Evolutionary conservation across 306 rosid species (phyloP), one percentile per base, ranked within the genome.

Genomic region (Hippophae gyantsensis): DNA sequence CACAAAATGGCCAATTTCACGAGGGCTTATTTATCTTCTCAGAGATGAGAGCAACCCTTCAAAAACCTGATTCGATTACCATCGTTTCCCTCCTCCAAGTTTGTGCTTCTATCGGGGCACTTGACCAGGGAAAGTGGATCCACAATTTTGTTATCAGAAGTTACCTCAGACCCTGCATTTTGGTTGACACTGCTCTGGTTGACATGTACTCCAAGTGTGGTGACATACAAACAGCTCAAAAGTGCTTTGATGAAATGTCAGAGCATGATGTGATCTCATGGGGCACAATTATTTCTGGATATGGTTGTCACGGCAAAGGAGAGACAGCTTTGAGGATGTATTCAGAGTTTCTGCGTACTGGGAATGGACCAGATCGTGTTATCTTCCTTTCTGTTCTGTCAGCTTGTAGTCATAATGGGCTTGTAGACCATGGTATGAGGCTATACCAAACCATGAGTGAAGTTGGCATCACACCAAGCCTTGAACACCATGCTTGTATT

Each of bases 151-250:
- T 54, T 42, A 65, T 81, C 43, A 76, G 83, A 75, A 81, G 81
- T 60, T 69, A 60, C 59, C 71, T 71, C 56, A 62, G 72, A 76
- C 80, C 83, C 1, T 73, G 83, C 67, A 81, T 87, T 58, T 42
- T 81, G 77, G 84, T 84, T 10, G 86, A 81, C 77, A 84, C 95
- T 62, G 84, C 90, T 60, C 72, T 87, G 70, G 81, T 87, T 9
- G 92, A 87, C 65, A 84, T 87, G 95, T 87, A 87, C 78, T 73
- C 86, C 10, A 87, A 84, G 73, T 87, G 95, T 41, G 95, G 95
- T 10, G 79, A 79, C 66, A 55, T 84, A 69, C 76, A 77, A 40
- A 67, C 66, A 23, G 92, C 92, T 7, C 82, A 76, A 66, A 81
- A 57, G 54, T 87, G 95, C 74, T 87, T 84, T 54, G 59, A 69